Evolutionary conservation across 2,329 filamentous ascomycete genomes (phyloP).

Genomic region (Laburnicola sp.): DNA sequence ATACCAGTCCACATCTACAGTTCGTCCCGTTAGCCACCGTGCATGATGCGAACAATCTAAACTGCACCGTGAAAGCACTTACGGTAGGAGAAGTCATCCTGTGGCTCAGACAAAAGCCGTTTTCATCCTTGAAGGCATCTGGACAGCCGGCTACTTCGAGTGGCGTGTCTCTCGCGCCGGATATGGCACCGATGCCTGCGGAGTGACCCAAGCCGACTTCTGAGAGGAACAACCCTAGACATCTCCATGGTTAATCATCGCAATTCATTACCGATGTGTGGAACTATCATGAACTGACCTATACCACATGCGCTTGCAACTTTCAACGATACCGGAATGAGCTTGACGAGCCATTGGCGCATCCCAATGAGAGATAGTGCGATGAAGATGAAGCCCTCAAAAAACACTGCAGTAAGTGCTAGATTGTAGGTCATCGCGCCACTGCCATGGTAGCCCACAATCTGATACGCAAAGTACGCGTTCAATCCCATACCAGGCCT

Average conservation of each 20-base stretch:
- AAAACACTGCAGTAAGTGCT: conserved; percentile 82
- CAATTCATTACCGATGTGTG: too few species aligned
- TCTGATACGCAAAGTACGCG: conserved; percentile 82
- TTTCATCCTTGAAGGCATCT: conserved; percentile 51
- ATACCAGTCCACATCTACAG: conserved; percentile 78
- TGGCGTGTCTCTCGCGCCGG: conserved; percentile 66
- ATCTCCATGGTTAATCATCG: too few species aligned
- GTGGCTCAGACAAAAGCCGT: conserved; percentile 64
- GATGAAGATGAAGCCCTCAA: conserved; percentile 85
- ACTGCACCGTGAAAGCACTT: conserved; percentile 17
- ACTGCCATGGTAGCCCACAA: conserved; percentile 75
- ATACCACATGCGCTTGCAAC: conserved; percentile 85
- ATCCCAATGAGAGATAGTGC: conserved; percentile 76
- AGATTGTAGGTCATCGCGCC: conserved; percentile 73
- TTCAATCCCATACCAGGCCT: conserved; percentile 61
- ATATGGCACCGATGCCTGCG: conserved; percentile 78
- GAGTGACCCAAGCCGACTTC: conserved; percentile 75
- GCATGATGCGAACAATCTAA: conserved; percentile 5
- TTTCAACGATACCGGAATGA: conserved; percentile 81
- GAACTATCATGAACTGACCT: too few species aligned
- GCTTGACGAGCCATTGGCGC: conserved; percentile 83
- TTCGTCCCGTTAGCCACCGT: conserved; percentile 10
- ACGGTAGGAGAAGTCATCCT: conserved; percentile 79
- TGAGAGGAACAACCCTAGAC: conserved; percentile 77
- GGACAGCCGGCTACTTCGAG: conserved; percentile 76